phyloP scores from a whole-genome alignment of 2,329 filamentous ascomycete genomes.

The Microsporum audouinii region DNA sequence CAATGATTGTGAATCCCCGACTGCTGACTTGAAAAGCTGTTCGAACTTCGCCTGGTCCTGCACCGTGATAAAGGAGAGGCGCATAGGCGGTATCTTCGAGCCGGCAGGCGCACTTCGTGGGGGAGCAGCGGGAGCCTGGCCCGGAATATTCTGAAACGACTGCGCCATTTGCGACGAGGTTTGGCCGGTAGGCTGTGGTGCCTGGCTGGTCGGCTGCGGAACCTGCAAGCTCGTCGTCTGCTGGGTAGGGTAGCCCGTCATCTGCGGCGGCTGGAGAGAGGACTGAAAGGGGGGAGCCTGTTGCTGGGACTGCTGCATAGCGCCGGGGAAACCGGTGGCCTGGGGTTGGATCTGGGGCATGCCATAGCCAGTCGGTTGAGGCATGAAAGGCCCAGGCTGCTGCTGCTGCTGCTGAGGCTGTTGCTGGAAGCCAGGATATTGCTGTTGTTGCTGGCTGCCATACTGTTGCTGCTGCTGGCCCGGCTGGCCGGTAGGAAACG shows the following conservation, averaged over 20 bases:
- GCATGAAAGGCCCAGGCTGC: slow-evolving; percentile 45
- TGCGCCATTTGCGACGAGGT: slow-evolving; percentile 54
- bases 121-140: slow-evolving; percentile 45
- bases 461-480: slow-evolving; percentile 2
- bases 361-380: slow-evolving; percentile 58
- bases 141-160: slow-evolving; percentile 44
- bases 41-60: slow-evolving; percentile 95
- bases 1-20: slow-evolving; percentile 71
- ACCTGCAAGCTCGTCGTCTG: slow-evolving; percentile 36
- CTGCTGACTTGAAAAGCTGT: slow-evolving; percentile 91
- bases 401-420: slow-evolving; percentile 42
- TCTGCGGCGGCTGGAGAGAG: slow-evolving; percentile 20
- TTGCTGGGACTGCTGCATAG: slow-evolving; percentile 17
- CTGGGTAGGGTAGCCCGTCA: slow-evolving; percentile 44
- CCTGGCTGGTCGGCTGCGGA: background rate
- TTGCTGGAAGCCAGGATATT: slow-evolving; percentile 30
- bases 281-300: slow-evolving; percentile 28
- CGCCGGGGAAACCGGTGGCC: slow-evolving; percentile 40
- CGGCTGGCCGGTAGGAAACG: slow-evolving; percentile 4
- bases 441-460: slow-evolving; percentile 41
- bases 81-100: slow-evolving; percentile 82
- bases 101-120: slow-evolving; percentile 52
- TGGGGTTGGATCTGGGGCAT: slow-evolving; percentile 36
- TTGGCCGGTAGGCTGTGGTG: slow-evolving; percentile 29
- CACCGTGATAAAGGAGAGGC: slow-evolving; percentile 90